Evolutionary conservation across 1,139 yeast species (phyloP).

Genomic region (Suhomyces taliae): DNA sequence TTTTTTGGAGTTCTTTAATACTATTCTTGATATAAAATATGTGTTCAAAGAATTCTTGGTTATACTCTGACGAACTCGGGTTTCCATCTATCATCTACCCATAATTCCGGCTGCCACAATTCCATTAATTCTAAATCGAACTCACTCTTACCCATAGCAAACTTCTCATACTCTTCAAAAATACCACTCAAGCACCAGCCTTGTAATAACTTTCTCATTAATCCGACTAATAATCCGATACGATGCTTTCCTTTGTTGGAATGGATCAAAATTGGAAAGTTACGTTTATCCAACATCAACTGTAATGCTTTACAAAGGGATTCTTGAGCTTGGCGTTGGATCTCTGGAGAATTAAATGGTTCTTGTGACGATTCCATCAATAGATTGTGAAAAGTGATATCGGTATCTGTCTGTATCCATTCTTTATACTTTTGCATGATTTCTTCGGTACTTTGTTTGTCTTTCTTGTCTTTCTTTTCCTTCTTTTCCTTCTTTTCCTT

Average conservation of each 20-base stretch:
- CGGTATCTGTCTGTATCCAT: constrained; percentile 56
- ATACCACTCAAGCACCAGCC: constrained; percentile 94
- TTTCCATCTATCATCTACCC: constrained; percentile 29
- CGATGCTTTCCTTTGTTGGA: constrained; percentile 96
- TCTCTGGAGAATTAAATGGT: constrained; percentile 60
- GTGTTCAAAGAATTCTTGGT: neutral
- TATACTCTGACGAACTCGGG: constrained; percentile 40
- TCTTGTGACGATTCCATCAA: constrained; percentile 73
- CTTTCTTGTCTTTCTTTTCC: constrained; percentile 20
- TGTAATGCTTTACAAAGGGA: constrained; percentile 63
- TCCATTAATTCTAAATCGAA: constrained; percentile 73
- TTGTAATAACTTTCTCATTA: constrained; percentile 79
- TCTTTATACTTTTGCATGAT: constrained; percentile 52
- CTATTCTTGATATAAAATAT: too few species aligned
- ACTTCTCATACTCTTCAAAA: constrained; percentile 89
- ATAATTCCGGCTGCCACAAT: constrained; percentile 49
- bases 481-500: constrained; percentile 5
- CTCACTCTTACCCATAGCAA: constrained; percentile 92
- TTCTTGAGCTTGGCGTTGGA: constrained; percentile 37
- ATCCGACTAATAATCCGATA: constrained; percentile 87
- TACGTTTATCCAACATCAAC: constrained; percentile 63
- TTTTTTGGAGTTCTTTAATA: too few species aligned
- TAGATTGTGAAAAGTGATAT: constrained; percentile 60
- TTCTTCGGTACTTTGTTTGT: constrained; percentile 39
- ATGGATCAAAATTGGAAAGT: constrained; percentile 85